Evolutionary conservation across 768 basidiomycete genomes (phyloP).

Genomic region (Lactifluus rugatus): DNA sequence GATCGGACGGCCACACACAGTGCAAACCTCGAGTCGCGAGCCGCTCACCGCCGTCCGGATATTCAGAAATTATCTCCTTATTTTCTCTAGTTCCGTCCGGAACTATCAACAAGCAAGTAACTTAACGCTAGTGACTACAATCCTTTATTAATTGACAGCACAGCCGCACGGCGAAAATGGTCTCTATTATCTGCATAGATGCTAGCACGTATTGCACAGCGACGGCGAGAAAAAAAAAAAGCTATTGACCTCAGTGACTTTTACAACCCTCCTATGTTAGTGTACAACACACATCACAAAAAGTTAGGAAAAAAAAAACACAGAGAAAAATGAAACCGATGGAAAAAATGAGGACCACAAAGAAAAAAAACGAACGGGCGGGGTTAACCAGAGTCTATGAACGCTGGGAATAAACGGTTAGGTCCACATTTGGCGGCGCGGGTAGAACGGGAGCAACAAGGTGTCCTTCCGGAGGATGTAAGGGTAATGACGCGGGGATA

Average conservation of each 20-base stretch:
- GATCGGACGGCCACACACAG: not conserved
- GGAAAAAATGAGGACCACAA: not conserved
- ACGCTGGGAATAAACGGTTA: constrained; percentile 10
- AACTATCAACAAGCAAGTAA: not conserved
- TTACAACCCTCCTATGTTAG: constrained; percentile 18
- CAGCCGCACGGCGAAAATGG: not conserved
- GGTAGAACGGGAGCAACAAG: not conserved
- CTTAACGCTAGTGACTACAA: not conserved
- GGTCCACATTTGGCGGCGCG: constrained; percentile 6
- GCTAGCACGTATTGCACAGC: constrained; percentile 12
- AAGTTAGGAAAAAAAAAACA: not conserved
- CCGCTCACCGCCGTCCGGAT: not conserved
- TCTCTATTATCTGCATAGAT: constrained; percentile 17
- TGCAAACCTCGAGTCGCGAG: too few relatives aligned
- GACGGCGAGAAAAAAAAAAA: not conserved
- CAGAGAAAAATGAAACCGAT: constrained; percentile 7
- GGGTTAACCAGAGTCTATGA: constrained; percentile 15
- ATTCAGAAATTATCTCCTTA: too few relatives aligned
- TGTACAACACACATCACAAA: constrained; percentile 18
- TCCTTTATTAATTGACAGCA: not conserved
- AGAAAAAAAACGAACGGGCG: constrained; percentile 12
- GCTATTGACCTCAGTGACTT: constrained; percentile 8
- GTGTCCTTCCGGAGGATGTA: constrained; percentile 14
- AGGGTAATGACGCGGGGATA: not conserved
- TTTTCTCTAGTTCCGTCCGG: not conserved